A percentile compares a stretch with the other conserved stretches of the same genome.
phyloP scores from a whole-genome alignment of 768 basidiomycete species.

The Mycena amicta region DNA sequence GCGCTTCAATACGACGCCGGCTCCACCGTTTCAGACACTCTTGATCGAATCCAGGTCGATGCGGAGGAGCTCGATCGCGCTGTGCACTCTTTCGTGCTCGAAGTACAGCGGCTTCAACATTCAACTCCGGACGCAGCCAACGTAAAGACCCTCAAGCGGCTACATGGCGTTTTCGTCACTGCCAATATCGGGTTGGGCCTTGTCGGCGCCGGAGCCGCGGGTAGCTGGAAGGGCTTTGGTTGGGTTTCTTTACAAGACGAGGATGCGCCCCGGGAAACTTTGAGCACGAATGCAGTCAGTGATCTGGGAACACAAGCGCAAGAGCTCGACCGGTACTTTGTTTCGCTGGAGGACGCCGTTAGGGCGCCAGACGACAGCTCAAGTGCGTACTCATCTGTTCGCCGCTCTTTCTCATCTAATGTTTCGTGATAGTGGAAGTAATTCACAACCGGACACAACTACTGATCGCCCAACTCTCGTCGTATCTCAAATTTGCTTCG shows the following conservation, averaged over 20 bases:
- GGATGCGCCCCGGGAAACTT: slow-evolving; percentile 46
- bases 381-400: slow-evolving; percentile 33
- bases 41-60: slow-evolving; percentile 72
- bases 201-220: slow-evolving; percentile 79
- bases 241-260: slow-evolving; percentile 63
- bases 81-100: slow-evolving; percentile 65
- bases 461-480: slow-evolving; percentile 56
- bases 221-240: slow-evolving; percentile 84
- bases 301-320: slow-evolving; percentile 53
- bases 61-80: slow-evolving; percentile 77
- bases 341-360: slow-evolving; percentile 37
- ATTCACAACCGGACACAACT: slow-evolving; percentile 48
- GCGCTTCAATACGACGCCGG: slow-evolving; percentile 84
- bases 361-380: slow-evolving; percentile 36
- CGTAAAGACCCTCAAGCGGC: slow-evolving; percentile 48
- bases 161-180: slow-evolving; percentile 63
- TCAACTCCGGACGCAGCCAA: slow-evolving; percentile 28
- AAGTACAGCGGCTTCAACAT: slow-evolving; percentile 64
- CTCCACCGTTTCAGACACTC: slow-evolving; percentile 59
- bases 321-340: slow-evolving; percentile 54
- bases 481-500: slow-evolving; percentile 59
- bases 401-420: slow-evolving; percentile 2
- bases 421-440: slow-evolving; percentile 39
- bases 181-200: slow-evolving; percentile 72
- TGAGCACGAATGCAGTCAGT: slow-evolving; percentile 54